Conservation (phyloP, 116 monocot species). For the Iris pallida region DNA sequence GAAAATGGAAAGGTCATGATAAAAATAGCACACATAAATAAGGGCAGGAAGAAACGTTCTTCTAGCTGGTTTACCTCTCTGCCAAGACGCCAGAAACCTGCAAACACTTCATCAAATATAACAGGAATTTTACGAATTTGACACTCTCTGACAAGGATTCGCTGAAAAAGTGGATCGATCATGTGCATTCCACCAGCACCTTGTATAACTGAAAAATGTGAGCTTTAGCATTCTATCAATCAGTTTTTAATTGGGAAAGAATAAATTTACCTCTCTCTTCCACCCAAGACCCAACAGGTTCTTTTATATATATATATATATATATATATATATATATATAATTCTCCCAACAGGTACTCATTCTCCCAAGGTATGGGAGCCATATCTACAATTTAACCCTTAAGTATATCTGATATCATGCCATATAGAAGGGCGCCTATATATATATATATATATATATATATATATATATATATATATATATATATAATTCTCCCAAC, state of each 20-base stretch:
- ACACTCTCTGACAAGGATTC: slow-evolving; percentile 70
- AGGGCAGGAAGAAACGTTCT: too few relatives aligned
- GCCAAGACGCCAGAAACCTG: slow-evolving; percentile 98
- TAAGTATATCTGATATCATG: too few relatives aligned
- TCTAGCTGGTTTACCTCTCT: slow-evolving; percentile 40
- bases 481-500: too few relatives aligned
- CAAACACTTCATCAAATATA: slow-evolving; percentile 96
- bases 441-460: too few relatives aligned
- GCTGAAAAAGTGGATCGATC: slow-evolving; percentile 98
- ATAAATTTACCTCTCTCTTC: neutral
- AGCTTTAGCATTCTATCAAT: neutral
- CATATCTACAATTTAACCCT: too few relatives aligned
- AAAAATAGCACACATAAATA: neutral
- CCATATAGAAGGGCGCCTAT: too few relatives aligned
- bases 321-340: too few relatives aligned
- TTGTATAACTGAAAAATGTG: slow-evolving; percentile 64
- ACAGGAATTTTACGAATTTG: slow-evolving; percentile 64
- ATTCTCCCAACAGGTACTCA: too few relatives aligned
- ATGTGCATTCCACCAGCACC: slow-evolving; percentile 92
- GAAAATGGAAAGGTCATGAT: slow-evolving; percentile 5
- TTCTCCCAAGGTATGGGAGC: too few relatives aligned
- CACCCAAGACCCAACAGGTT: too few relatives aligned
- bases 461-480: too few relatives aligned
- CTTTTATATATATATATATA: too few relatives aligned
- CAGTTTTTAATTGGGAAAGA: neutral